phyloP scores from a whole-genome alignment of 768 basidiomycete species.

The Roridomyces roridus region DNA sequence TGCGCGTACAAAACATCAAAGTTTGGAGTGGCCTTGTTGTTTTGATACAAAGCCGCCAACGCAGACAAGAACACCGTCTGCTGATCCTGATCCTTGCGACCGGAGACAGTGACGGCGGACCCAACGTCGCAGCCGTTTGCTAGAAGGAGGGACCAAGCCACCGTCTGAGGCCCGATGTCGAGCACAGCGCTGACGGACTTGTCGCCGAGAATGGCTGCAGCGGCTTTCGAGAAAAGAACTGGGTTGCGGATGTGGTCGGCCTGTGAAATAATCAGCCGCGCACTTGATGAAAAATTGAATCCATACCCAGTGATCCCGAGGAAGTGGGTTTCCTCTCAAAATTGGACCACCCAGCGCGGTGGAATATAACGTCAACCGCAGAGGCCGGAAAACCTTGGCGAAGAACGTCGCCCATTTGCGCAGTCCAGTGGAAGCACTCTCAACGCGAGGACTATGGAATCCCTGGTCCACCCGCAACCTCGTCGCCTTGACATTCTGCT shows the following conservation, averaged over 20 bases:
- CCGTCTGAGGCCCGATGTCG: constrained; percentile 19
- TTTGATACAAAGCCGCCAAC: constrained; percentile 6
- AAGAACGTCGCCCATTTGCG: not conserved
- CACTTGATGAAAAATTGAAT: not conserved
- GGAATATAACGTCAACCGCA: constrained; percentile 11
- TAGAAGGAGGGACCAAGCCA: constrained; percentile 12
- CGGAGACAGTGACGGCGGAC: constrained; percentile 1
- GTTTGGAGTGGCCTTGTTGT: not conserved
- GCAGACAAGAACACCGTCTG: constrained; percentile 9
- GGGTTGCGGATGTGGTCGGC: constrained; percentile 14
- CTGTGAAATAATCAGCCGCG: not conserved
- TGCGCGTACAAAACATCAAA: constrained; percentile 12
- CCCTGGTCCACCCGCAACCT: constrained; percentile 17
- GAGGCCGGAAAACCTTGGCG: not conserved
- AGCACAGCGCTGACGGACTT: not conserved
- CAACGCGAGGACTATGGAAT: constrained; percentile 17
- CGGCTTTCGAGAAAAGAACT: constrained; percentile 14
- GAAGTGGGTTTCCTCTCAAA: not conserved
- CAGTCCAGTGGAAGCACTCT: constrained; percentile 6
- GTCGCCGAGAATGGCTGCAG: not conserved
- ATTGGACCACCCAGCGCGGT: constrained; percentile 6
- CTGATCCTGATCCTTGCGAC: constrained; percentile 3
- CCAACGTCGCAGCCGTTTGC: constrained; percentile 1
- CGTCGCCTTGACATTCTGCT: constrained; percentile 11
- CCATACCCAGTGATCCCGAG: constrained; percentile 16